phyloP scores from a whole-genome alignment of 2,329 filamentous ascomycete species.

The Talaromyces albobiverticillius region DNA sequence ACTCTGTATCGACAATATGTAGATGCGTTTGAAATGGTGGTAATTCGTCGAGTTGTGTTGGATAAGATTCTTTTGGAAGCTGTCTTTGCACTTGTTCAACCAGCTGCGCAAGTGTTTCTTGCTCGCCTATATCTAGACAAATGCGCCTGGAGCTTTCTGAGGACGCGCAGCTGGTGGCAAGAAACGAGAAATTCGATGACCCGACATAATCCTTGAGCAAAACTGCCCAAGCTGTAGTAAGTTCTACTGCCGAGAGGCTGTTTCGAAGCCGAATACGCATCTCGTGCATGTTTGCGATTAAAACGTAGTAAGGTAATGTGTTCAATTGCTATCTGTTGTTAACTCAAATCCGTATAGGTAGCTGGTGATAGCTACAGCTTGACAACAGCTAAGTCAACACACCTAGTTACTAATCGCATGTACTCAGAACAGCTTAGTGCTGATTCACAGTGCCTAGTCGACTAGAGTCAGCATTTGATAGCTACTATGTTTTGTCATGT shows the following conservation, averaged over 20 bases:
- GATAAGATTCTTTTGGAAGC: neutral
- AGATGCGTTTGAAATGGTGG: neutral
- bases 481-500: no score
- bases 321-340: neutral
- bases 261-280: neutral
- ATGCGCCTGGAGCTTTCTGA: neutral
- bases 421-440: no score
- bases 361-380: no score
- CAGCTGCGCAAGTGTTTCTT: neutral
- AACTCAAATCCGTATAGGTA: no score
- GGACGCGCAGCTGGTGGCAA: neutral
- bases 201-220: constrained; percentile 8
- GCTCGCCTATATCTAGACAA: neutral
- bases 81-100: neutral
- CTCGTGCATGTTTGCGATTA: neutral
- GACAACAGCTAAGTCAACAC: no score
- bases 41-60: neutral
- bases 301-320: neutral
- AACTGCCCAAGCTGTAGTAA: constrained; percentile 3
- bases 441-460: no score
- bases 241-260: neutral
- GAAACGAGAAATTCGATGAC: constrained; percentile 4
- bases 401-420: no score
- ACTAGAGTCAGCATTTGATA: no score
- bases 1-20: neutral